Percentiles rank a stretch among this genome's conserved stretches.
Evolutionary conservation across 371 early-diverging fungal species (phyloP).

Genomic region (Circinella minor): DNA sequence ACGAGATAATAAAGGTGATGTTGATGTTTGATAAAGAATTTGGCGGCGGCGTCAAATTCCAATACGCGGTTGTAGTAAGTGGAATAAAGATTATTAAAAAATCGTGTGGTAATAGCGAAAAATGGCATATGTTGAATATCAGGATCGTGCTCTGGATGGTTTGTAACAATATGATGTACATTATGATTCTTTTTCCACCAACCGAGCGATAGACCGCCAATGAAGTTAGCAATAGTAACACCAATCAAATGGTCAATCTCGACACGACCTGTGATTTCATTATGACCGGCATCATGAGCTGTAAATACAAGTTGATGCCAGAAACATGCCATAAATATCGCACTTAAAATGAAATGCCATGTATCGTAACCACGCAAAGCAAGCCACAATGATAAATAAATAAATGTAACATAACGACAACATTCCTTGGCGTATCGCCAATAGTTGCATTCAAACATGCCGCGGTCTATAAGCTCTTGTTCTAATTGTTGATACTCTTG

Average conservation of each 20-base stretch:
- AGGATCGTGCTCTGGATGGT: conserved; percentile 92
- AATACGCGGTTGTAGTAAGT: conserved; percentile 88
- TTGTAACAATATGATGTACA: conserved; percentile 92
- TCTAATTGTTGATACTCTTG: conserved; percentile 71
- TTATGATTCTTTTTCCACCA: conserved; percentile 98
- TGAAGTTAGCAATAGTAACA: conserved; percentile 77
- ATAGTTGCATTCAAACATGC: conserved; percentile 79
- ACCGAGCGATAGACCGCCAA: conserved; percentile 90
- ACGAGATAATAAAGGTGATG: conserved; percentile 88
- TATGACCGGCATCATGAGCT: conserved; percentile 96
- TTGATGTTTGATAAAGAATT: conserved; percentile 79
- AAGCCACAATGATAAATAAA: conserved; percentile 66
- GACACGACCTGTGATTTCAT: conserved; percentile 81
- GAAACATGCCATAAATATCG: conserved; percentile 69
- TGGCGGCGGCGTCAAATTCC: conserved; percentile 78
- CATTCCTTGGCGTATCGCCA: conserved; percentile 78
- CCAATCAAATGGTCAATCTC: conserved; percentile 83
- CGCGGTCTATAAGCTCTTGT: conserved; percentile 57
- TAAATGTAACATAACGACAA: conserved; percentile 67
- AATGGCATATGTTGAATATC: conserved; percentile 98
- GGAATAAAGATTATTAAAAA: conserved; percentile 87
- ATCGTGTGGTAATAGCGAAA: conserved; percentile 84
- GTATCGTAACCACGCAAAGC: conserved; percentile 65
- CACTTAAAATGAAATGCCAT: conserved; percentile 66
- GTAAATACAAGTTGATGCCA: conserved; percentile 95